These are phyloP conservation scores for Globomyces sp. DNA, from an alignment of 371 early-diverging fungal species.

Conservation along the genomic window DNA sequence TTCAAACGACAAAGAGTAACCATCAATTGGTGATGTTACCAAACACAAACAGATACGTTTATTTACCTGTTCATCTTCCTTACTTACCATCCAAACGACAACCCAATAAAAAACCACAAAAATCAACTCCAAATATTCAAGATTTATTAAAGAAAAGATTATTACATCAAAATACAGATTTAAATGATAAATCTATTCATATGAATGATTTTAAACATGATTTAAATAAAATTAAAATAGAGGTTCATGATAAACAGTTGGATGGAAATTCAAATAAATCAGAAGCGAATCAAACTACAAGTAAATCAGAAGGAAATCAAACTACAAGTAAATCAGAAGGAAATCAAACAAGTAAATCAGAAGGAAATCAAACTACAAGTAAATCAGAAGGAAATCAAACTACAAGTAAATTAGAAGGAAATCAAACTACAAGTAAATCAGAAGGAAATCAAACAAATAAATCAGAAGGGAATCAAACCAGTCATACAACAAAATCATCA, in stretches of 20 bases:
- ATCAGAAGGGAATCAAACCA: neutral
- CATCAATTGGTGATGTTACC: neutral
- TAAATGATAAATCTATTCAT: too few relatives aligned
- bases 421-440: neutral
- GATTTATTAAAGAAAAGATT: too few relatives aligned
- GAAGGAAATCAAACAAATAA: neutral
- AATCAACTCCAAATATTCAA: too few relatives aligned
- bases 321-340: too few relatives aligned
- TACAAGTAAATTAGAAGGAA: neutral
- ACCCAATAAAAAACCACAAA: too few relatives aligned
- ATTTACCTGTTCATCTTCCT: constrained; percentile 3
- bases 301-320: constrained; percentile 1
- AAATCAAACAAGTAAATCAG: neutral
- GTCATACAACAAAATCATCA: neutral
- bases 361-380: neutral
- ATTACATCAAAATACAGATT: too few relatives aligned
- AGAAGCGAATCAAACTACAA: neutral
- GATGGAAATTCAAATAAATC: too few relatives aligned
- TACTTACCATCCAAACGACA: neutral
- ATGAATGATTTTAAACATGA: too few relatives aligned
- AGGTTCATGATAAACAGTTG: too few relatives aligned
- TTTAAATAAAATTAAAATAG: too few relatives aligned
- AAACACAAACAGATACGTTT: constrained; percentile 7
- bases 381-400: neutral
- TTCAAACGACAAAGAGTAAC: too few relatives aligned